Evolutionary conservation across 179 eudicot genomes (phyloP).

Genomic region (Spinacia oleracea): DNA sequence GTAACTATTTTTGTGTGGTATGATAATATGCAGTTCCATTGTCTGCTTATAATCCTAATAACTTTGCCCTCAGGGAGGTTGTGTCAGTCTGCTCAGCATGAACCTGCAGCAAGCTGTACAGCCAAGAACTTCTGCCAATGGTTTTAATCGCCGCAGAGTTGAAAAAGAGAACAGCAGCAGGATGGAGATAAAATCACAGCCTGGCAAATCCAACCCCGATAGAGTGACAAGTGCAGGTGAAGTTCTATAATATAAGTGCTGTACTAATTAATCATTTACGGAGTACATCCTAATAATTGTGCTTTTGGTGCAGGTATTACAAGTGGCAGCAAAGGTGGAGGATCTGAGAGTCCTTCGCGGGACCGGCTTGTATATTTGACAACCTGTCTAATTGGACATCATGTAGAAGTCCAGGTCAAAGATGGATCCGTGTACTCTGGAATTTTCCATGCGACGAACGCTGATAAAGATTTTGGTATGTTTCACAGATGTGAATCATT

Average conservation of each 20-base stretch:
- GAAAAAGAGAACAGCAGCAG: constrained; percentile 57
- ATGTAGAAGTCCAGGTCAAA: constrained; percentile 89
- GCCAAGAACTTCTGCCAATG: constrained; percentile 68
- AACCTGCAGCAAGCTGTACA: constrained; percentile 63
- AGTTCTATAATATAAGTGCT: constrained; percentile 16
- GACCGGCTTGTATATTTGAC: constrained; percentile 75
- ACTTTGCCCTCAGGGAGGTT: constrained; percentile 23
- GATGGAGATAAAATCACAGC: constrained; percentile 54
- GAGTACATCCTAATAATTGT: constrained; percentile 15
- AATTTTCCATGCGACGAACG: constrained; percentile 76
- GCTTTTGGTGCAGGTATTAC: constrained; percentile 39
- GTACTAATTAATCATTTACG: not conserved
- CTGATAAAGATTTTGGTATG: constrained; percentile 83
- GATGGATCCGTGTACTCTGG: constrained; percentile 83
- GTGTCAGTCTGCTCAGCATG: constrained; percentile 43
- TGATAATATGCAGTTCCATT: not conserved
- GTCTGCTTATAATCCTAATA: constrained; percentile 7
- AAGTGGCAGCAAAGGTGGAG: constrained; percentile 42
- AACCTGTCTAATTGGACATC: constrained; percentile 84
- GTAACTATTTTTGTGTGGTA: not conserved
- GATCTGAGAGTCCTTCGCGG: constrained; percentile 47
- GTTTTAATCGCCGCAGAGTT: constrained; percentile 58
- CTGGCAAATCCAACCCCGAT: constrained; percentile 57
- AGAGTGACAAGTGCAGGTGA: constrained; percentile 47
- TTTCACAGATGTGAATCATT: constrained; percentile 8